Base-by-base conservation (phyloP, 495 filamentous ascomycete species). In the Achaetomiella virescens region DNA sequence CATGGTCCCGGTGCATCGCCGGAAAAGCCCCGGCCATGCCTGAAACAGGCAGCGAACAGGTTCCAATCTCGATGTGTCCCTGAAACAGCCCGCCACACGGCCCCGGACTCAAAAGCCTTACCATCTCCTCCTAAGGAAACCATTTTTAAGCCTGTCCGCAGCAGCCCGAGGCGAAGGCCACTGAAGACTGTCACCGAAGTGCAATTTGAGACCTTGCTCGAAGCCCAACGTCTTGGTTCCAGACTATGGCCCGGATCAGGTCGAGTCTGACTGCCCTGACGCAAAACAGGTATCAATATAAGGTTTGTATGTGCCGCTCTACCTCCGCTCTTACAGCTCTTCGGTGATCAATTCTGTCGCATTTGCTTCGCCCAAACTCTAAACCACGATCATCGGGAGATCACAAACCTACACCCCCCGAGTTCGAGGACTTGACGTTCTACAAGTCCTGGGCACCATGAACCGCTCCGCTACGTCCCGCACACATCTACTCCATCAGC, bases 381-480 rank as follows among this genome's bases (percentile, higher is more conserved):
- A 14, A 41, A 54, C 17, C 24, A 41, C 38, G 22, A 53, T 45
- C 38, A 33, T 31, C 15, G 17, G 33, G n/a, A 27, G 24, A 43
- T 5, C 20, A n/a, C 25, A 10, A 7, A 45, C 20, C 9, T 22
- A 45, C 27, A 53, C 31, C 37, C 9, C 27, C 27, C 27, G 9
- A 31, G 9, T 31, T 31, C 5, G 9, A 31, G 27, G 27, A n/a
- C n/a, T n/a, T n/a, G n/a, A n/a, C n/a, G n/a, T n/a, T n/a, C n/a
- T n/a, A 43, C 24, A 17, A 5, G 14, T 8, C 35, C 17, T 24
- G 29, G 12, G 5, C 18, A 49, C 24, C 52, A 60, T 60, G 58
- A 60, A 55, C 42, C 58, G 52, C 31, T 60, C 58, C 58, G 52
- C 15, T 60, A 60, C 40, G 47, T 52, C 24, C 46, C 52, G 0